Percentiles rank a stretch among this genome's conserved stretches.
phyloP scores from a whole-genome alignment of 176 grass and related monocot species.

The Oryza glaberrima region DNA sequence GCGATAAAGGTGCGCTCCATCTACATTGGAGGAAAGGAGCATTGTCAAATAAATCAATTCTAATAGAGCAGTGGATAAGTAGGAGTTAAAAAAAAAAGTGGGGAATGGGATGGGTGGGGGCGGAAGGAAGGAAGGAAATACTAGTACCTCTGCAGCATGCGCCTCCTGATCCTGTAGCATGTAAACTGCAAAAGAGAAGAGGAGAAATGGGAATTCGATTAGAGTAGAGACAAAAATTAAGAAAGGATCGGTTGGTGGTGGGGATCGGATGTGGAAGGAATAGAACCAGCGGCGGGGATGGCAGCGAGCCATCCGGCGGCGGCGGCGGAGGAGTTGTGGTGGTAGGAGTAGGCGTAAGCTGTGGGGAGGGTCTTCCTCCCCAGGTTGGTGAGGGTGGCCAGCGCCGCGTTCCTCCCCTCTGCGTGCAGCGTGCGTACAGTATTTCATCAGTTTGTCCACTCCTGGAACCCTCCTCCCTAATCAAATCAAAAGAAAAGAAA shows the following conservation, averaged over 20 bases:
- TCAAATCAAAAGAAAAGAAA: no score
- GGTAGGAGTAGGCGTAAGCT: slow-evolving; percentile 61
- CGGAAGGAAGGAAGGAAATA: neutral
- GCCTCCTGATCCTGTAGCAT: slow-evolving; percentile 84
- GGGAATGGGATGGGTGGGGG: no score
- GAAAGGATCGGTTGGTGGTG: neutral
- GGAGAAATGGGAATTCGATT: neutral
- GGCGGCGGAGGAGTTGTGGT: slow-evolving; percentile 42
- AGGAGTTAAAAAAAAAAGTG: no score
- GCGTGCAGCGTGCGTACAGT: neutral
- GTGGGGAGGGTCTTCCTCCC: slow-evolving; percentile 56
- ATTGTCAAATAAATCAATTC: no score
- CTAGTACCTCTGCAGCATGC: slow-evolving; percentile 72
- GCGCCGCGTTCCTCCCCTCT: slow-evolving; percentile 66
- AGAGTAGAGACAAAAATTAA: neutral
- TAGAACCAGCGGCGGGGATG: slow-evolving; percentile 67
- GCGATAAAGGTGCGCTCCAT: slow-evolving; percentile 92
- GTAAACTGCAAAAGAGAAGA: slow-evolving; percentile 50
- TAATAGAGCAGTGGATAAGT: no score
- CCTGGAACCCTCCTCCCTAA: no score
- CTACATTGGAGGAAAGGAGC: slow-evolving; percentile 26
- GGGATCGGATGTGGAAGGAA: neutral
- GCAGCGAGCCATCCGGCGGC: slow-evolving; percentile 54
- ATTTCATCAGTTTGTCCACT: no score
- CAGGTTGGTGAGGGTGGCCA: slow-evolving; percentile 54